Evolutionary conservation across 2,329 filamentous ascomycete genomes (phyloP).

Genomic region (Drechslera avenae): DNA sequence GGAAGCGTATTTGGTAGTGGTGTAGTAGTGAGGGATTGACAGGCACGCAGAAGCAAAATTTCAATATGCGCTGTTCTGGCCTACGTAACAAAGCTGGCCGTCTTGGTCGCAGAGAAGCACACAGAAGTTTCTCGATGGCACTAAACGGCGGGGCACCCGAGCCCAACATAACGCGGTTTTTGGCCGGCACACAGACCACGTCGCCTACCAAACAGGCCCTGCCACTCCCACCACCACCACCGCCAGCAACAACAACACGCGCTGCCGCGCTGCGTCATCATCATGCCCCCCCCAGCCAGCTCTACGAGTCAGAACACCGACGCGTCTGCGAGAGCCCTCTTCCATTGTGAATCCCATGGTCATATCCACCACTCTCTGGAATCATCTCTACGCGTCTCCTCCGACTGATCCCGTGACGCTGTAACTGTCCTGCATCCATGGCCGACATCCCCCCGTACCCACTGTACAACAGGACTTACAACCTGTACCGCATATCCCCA

Average conservation of each 20-base stretch:
- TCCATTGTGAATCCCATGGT: neutral
- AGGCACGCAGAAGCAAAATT: conserved; percentile 12
- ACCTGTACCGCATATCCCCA: conserved; percentile 60
- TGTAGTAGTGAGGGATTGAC: conserved; percentile 13
- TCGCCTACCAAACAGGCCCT: too few species aligned
- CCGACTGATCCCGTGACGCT: neutral
- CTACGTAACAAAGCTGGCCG: conserved; percentile 6
- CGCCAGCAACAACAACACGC: neutral
- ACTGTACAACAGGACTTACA: conserved; percentile 60
- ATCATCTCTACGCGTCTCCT: neutral
- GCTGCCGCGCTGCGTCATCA: conserved; percentile 23
- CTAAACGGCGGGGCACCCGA: conserved; percentile 21
- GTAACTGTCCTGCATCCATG: conserved; percentile 31
- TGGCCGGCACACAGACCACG: neutral
- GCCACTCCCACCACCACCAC: conserved; percentile 1
- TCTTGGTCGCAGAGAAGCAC: conserved; percentile 15
- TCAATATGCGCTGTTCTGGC: conserved; percentile 13
- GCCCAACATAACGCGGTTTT: too few species aligned
- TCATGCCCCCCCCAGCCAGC: neutral
- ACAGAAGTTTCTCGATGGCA: conserved; percentile 27
- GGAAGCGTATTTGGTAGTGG: conserved; percentile 8
- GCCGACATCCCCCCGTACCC: conserved; percentile 49
- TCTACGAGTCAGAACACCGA: conserved; percentile 5
- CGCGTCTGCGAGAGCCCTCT: conserved; percentile 4
- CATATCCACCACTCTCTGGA: neutral